These are phyloP conservation scores for Mucor plumbeus DNA, from an alignment of 371 early-diverging fungal species.

Conservation along the genomic window DNA sequence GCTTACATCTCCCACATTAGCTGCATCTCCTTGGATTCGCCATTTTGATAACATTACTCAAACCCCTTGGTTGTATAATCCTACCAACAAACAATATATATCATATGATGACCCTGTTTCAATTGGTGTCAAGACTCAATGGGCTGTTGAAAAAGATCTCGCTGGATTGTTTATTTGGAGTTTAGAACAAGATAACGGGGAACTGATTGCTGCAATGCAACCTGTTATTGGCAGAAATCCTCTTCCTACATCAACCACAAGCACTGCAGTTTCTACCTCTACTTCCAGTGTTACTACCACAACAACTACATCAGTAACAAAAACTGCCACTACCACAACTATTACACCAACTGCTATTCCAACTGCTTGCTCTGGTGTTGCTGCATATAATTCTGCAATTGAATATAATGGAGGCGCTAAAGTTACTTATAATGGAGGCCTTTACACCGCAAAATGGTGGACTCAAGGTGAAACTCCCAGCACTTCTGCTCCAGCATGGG, in stretches of 20 bases:
- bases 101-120: slow-evolving; percentile 68
- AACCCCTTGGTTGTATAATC: slow-evolving; percentile 71
- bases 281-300: not conserved
- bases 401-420: slow-evolving; percentile 25
- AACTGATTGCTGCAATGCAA: slow-evolving; percentile 47
- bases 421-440: slow-evolving; percentile 38
- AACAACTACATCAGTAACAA: not conserved
- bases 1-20: slow-evolving; percentile 48
- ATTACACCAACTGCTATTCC: slow-evolving; percentile 11
- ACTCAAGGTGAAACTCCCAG: slow-evolving; percentile 39
- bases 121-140: slow-evolving; percentile 57
- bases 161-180: slow-evolving; percentile 27
- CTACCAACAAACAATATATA: slow-evolving; percentile 51
- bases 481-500: not conserved
- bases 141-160: slow-evolving; percentile 47
- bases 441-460: slow-evolving; percentile 54
- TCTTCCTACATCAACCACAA: slow-evolving; percentile 21
- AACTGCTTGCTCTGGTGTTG: slow-evolving; percentile 16
- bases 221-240: slow-evolving; percentile 25
- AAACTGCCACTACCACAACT: not conserved
- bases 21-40: slow-evolving; percentile 62
- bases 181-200: slow-evolving; percentile 50
- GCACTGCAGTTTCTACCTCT: not conserved
- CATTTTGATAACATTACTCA: slow-evolving; percentile 57
- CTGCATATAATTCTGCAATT: slow-evolving; percentile 17